A percentile compares a stretch with the other conserved stretches of the same genome.
phyloP scores from a whole-genome alignment of 805 yeast genomes.

The Schwanniomyces sp. region DNA sequence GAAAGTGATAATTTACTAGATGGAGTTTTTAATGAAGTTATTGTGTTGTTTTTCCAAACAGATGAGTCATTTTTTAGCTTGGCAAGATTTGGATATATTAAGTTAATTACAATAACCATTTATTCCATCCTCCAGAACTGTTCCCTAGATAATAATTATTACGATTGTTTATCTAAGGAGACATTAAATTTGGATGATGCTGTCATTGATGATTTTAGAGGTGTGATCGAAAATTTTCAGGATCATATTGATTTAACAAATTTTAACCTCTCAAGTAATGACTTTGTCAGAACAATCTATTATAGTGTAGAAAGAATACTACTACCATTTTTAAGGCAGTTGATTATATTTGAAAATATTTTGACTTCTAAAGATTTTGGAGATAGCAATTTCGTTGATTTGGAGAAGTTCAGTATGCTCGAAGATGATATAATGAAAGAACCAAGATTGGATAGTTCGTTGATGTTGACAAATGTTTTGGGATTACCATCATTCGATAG shows the following conservation, averaged over 20 bases:
- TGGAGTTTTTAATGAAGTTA: constrained; percentile 39
- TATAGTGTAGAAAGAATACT: constrained; percentile 19
- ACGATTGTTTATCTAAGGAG: constrained; percentile 3
- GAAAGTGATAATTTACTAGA: constrained; percentile 19
- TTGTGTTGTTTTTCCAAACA: constrained; percentile 43
- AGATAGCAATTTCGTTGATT: constrained; percentile 21
- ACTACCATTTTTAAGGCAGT: constrained; percentile 35
- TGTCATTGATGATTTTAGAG: background rate
- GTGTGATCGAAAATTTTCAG: background rate
- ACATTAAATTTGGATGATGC: background rate
- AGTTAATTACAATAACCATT: constrained; percentile 22
- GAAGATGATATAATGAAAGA: constrained; percentile 14
- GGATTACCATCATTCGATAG: constrained; percentile 22
- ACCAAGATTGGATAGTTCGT: constrained; percentile 15
- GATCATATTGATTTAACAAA: constrained; percentile 1
- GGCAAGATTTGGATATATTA: constrained; percentile 29
- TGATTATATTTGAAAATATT: constrained; percentile 31
- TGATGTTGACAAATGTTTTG: constrained; percentile 23
- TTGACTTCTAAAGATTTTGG: constrained; percentile 28
- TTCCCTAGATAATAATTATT: constrained; percentile 3
- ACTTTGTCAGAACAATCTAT: constrained; percentile 8
- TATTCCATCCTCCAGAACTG: constrained; percentile 16
- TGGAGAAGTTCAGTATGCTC: constrained; percentile 14
- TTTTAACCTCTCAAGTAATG: background rate
- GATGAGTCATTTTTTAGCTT: constrained; percentile 42